Percentiles rank a stretch among this genome's conserved stretches.
Conservation (phyloP, 2,329 filamentous ascomycete species). For the Blastomyces emzantsi region DNA sequence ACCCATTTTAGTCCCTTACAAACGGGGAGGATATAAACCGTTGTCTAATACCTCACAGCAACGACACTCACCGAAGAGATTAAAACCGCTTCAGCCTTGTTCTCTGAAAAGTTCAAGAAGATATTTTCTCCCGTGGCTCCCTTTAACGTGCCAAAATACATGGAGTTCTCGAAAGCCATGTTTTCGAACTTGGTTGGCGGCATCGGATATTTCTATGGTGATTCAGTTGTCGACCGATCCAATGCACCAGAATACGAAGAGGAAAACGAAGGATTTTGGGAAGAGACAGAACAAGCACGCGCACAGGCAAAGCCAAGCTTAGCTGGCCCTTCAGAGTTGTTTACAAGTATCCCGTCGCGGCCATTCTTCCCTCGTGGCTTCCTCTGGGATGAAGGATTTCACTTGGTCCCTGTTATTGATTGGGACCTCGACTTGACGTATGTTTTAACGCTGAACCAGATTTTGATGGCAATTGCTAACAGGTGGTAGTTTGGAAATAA, state of each 20-base stretch:
- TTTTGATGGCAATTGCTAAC: conserved; percentile 16
- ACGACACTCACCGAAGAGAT: conserved; percentile 64
- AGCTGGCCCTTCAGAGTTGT: conserved; percentile 80
- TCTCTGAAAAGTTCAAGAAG: conserved; percentile 63
- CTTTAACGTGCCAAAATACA: conserved; percentile 64
- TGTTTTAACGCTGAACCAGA: conserved; percentile 18
- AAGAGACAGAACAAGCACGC: conserved; percentile 74
- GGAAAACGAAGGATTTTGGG: conserved; percentile 91
- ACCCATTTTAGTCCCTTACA: not conserved
- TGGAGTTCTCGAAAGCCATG: conserved; percentile 75
- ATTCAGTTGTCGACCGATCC: conserved; percentile 80
- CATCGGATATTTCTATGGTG: conserved; percentile 89
- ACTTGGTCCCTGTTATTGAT: conserved; percentile 80
- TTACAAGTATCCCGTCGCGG: conserved; percentile 81
- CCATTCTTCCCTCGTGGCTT: conserved; percentile 97
- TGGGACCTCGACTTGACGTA: conserved; percentile 84
- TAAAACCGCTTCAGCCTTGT: conserved; percentile 54
- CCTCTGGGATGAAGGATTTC: conserved; percentile 97
- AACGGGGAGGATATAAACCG: not conserved
- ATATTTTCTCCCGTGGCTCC: conserved; percentile 66
- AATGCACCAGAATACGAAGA: conserved; percentile 92
- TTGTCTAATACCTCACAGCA: conserved; percentile 25
- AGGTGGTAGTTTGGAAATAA: conserved; percentile 55
- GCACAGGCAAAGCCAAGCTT: conserved; percentile 56
- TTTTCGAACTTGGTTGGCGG: conserved; percentile 92